Conservation (phyloP, 176 grass and related monocot species). For the Phoenix dactylifera region DNA sequence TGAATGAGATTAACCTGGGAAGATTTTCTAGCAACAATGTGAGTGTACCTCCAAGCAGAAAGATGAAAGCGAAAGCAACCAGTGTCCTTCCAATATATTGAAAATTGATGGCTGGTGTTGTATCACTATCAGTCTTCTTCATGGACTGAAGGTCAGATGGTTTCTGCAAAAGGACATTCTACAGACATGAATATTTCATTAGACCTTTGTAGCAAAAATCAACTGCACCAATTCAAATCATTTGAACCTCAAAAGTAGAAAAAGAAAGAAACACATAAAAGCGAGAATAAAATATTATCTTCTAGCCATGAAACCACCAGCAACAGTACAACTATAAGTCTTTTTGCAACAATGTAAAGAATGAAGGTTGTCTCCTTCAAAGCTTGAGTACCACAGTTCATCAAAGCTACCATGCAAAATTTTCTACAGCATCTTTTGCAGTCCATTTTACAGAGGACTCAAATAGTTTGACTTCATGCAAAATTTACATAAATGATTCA, state of each 20-base stretch:
- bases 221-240: neutral
- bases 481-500: no score
- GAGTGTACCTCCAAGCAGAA: slow-evolving; percentile 61
- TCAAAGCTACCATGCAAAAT: no score
- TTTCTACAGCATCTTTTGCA: no score
- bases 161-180: slow-evolving; percentile 26
- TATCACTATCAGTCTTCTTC: slow-evolving; percentile 9
- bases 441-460: no score
- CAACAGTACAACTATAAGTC: no score
- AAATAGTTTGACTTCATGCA: no score
- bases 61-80: slow-evolving; percentile 63
- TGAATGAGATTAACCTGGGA: slow-evolving; percentile 31
- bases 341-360: no score
- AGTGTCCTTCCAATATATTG: slow-evolving; percentile 49
- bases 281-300: neutral
- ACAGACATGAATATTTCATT: no score
- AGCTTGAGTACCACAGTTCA: no score
- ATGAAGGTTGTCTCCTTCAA: no score
- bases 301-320: no score
- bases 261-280: neutral
- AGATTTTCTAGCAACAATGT: slow-evolving; percentile 60
- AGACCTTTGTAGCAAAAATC: neutral
- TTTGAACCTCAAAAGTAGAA: neutral
- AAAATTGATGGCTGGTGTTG: neutral
- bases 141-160: slow-evolving; percentile 12